phyloP scores from a whole-genome alignment of 1,284 basidiomycete species.

The Fomitopsis palustris region DNA sequence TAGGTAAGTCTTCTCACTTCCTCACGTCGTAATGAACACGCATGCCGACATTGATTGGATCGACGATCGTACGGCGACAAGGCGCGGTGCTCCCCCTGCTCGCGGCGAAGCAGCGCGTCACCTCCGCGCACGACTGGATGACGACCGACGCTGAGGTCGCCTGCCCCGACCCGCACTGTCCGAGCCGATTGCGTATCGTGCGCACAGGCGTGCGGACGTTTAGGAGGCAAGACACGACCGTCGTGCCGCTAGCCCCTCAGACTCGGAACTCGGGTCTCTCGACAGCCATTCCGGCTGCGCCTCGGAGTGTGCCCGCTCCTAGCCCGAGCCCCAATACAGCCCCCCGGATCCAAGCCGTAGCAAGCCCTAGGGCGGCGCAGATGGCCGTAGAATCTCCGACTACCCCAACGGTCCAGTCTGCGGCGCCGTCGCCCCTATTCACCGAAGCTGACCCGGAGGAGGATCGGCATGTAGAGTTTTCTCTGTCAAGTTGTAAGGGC shows the following conservation, averaged over 20 bases:
- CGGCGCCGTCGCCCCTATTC: not conserved
- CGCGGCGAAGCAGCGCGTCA: slow-evolving; percentile 58
- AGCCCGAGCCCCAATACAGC: not conserved
- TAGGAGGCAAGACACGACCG: slow-evolving; percentile 49
- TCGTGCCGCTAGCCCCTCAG: slow-evolving; percentile 34
- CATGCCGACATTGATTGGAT: not conserved
- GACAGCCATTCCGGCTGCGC: too few species aligned
- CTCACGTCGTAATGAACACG: too few species aligned
- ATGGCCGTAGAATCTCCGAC: not conserved
- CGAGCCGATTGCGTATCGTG: slow-evolving; percentile 48
- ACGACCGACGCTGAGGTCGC: slow-evolving; percentile 59
- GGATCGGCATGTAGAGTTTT: not conserved
- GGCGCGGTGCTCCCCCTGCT: slow-evolving; percentile 49
- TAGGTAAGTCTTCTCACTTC: slow-evolving; percentile 37
- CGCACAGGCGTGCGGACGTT: slow-evolving; percentile 49
- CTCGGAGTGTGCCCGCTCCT: not conserved
- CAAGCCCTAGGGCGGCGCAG: not conserved
- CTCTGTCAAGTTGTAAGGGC: not conserved
- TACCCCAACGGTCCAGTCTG: not conserved
- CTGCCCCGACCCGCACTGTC: slow-evolving; percentile 62
- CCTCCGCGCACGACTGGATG: slow-evolving; percentile 62
- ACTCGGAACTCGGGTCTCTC: too few species aligned
- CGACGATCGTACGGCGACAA: not conserved
- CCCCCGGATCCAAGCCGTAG: not conserved
- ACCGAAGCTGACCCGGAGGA: not conserved